phyloP scores from a whole-genome alignment of 257 asterid species.

The Salvia splendens region DNA sequence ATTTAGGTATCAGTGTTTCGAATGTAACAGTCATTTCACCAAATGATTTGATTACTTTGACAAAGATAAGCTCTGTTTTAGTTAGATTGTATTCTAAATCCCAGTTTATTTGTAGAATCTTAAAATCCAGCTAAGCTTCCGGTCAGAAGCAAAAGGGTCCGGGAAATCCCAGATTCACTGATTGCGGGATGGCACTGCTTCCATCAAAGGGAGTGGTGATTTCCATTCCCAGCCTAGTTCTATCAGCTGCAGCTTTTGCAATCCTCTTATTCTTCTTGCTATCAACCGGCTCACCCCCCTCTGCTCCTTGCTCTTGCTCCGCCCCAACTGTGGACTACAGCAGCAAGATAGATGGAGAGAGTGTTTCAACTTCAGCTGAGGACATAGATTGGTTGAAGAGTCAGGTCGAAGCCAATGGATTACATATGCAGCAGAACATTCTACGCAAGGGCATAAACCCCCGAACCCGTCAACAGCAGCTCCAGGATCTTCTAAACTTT shows the following conservation, averaged over 20 bases:
- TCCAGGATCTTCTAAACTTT: conserved; percentile 73
- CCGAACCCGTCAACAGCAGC: conserved; percentile 89
- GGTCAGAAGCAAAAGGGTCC: conserved; percentile 23
- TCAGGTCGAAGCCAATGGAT: conserved; percentile 74
- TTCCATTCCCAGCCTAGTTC: conserved; percentile 64
- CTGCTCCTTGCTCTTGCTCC: conserved; percentile 60
- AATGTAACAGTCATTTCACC: too few species aligned
- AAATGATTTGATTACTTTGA: conserved; percentile 17
- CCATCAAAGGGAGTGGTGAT: conserved; percentile 70
- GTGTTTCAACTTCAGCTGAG: conserved; percentile 57
- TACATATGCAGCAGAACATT: conserved; percentile 82
- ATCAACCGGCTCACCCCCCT: conserved; percentile 46
- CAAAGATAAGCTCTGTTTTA: not conserved
- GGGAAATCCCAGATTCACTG: conserved; percentile 8
- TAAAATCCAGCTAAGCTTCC: conserved; percentile 22
- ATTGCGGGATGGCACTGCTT: conserved; percentile 48
- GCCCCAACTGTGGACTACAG: conserved; percentile 17
- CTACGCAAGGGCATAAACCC: conserved; percentile 97
- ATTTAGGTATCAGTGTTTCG: too few species aligned
- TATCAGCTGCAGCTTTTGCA: conserved; percentile 54
- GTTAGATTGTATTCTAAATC: conserved; percentile 10
- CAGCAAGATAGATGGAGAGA: conserved; percentile 32
- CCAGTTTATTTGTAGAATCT: conserved; percentile 18
- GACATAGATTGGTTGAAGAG: conserved; percentile 77
- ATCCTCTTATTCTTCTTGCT: conserved; percentile 52